Base-by-base conservation (phyloP, 352 stramenopile genomes). In the Globisporangium nodosum region DNA sequence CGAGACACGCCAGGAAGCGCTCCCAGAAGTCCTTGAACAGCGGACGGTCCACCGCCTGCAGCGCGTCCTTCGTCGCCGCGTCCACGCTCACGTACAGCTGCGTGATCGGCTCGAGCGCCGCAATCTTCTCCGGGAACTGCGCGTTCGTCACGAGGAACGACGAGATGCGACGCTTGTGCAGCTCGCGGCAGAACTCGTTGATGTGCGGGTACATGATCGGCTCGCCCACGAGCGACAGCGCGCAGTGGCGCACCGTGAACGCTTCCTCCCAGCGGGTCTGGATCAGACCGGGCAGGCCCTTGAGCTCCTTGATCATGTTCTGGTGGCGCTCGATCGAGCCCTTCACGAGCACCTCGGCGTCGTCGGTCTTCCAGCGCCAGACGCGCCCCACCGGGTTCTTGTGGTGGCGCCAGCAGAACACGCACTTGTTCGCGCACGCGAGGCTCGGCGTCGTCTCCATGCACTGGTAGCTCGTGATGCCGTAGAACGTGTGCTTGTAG, bases 401-500 rank as follows among this genome's bases (percentile, higher is more conserved):
- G 78, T 99, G 96, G 77, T 99, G 97, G 66, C 97, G 83, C 97
- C 97, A 99, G 76, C 97, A 98, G 73, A 99, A 99, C 8, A 97
- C 86, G 57, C 97, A 99, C 76, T 99, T 99, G 77, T 99, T 99
- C 24, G 96, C 97, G 73, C 97, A 99, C 16, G 97, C 96, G 8
- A 99, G 66, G 66, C 85, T 97, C 9, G 97, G 96, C 20, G 97
- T 99, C 16, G 94, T 97, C 78, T 99, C 97, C 96, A 99, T 99
- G 69, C 96, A 99, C 77, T 99, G 95, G 68, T 99, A 99, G 53
- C 82, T 97, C 37, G 94, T 99, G 63, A 99, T 99, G n/a, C 96
- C 96, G 69, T 99, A 99, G 71, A 98, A 99, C 18, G 94, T 98
- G 68, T 99, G 97, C 72, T 99, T 99, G 83, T 99, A 99, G 73